Conservation (phyloP, 1,284 basidiomycete genomes). For the Athelia psychrophila region DNA sequence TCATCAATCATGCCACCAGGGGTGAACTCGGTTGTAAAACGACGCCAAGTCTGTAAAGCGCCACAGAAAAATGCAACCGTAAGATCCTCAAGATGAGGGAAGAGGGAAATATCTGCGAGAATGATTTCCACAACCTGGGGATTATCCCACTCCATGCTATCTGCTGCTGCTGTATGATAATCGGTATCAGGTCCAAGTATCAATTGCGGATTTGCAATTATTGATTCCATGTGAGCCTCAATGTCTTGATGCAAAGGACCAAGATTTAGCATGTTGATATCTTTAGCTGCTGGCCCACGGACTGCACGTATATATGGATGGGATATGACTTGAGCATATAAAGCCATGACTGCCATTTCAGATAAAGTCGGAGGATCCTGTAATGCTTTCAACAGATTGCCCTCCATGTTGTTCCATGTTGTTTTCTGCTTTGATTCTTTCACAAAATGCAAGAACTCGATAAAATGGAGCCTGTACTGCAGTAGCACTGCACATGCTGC, state of each 20-base stretch:
- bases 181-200: slow-evolving; percentile 4
- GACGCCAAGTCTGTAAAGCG: slow-evolving; percentile 12
- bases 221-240: slow-evolving; percentile 6
- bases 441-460: neutral
- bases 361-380: slow-evolving; percentile 10
- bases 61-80: slow-evolving; percentile 14
- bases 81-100: slow-evolving; percentile 7
- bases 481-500: neutral
- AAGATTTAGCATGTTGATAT: slow-evolving; percentile 9
- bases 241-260: slow-evolving; percentile 8
- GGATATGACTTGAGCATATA: slow-evolving; percentile 4
- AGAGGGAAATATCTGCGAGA: neutral
- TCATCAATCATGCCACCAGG: slow-evolving; percentile 10
- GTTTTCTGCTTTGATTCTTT: neutral
- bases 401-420: neutral
- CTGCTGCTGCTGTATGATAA: slow-evolving; percentile 1
- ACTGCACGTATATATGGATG: slow-evolving; percentile 9
- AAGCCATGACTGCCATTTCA: slow-evolving; percentile 8
- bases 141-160: slow-evolving; percentile 10
- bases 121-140: slow-evolving; percentile 9
- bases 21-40: slow-evolving; percentile 14
- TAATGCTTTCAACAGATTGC: slow-evolving; percentile 8
- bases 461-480: neutral
- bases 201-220: slow-evolving; percentile 6
- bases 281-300: slow-evolving; percentile 2